Evolutionary conservation across 2,329 filamentous ascomycete species (phyloP).

Genomic region (Nothophaeocryptopus gaeumannii): DNA sequence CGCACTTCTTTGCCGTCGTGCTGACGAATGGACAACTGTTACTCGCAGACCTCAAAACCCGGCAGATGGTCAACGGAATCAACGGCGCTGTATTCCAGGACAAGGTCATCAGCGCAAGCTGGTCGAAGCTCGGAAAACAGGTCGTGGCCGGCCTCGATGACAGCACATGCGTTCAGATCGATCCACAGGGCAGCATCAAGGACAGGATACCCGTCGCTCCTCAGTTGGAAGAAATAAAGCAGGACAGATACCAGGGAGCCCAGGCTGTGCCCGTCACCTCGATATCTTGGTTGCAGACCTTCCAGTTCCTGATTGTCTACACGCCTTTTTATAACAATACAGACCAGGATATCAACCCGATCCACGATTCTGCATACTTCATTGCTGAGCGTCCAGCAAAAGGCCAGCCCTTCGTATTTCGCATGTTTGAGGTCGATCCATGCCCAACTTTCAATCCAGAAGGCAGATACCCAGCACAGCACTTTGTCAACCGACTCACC

Average conservation of each 20-base stretch:
- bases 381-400: slow-evolving; percentile 67
- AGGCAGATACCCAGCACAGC: slow-evolving; percentile 61
- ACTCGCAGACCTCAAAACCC: slow-evolving; percentile 75
- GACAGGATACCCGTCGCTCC: slow-evolving; percentile 76
- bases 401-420: slow-evolving; percentile 63
- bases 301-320: slow-evolving; percentile 67
- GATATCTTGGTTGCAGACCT: slow-evolving; percentile 78
- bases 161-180: slow-evolving; percentile 79
- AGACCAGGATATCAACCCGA: slow-evolving; percentile 18
- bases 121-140: slow-evolving; percentile 93
- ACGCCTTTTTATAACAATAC: slow-evolving; percentile 49
- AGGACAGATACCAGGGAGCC: slow-evolving; percentile 38
- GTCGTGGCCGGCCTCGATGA: slow-evolving; percentile 80
- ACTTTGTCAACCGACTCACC: slow-evolving; percentile 72
- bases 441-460: slow-evolving; percentile 60
- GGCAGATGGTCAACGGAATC: slow-evolving; percentile 55
- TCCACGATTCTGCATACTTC: slow-evolving; percentile 67
- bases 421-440: slow-evolving; percentile 67
- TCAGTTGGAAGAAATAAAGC: slow-evolving; percentile 48
- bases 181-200: slow-evolving; percentile 73
- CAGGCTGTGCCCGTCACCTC: slow-evolving; percentile 42
- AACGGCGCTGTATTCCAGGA: slow-evolving; percentile 65
- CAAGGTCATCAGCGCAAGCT: slow-evolving; percentile 78
- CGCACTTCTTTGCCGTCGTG: slow-evolving; percentile 72
- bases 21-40: slow-evolving; percentile 76